Conservation (phyloP, 768 basidiomycete species). For the Leccinum subtestaceum region DNA sequence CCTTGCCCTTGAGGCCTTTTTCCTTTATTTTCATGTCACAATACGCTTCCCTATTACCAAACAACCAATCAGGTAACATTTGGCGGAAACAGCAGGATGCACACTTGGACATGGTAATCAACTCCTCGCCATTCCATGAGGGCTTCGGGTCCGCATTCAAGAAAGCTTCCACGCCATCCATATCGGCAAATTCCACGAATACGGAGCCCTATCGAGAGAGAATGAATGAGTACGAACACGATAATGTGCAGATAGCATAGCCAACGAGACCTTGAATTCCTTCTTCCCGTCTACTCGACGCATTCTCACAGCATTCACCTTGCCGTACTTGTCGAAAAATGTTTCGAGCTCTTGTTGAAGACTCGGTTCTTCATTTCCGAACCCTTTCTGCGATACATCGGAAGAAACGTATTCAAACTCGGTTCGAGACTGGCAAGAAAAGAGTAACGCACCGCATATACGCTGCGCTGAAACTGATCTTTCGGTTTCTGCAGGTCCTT, state of each 20-base stretch:
- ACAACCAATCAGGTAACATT: not conserved
- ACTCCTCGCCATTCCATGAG: conserved; percentile 69
- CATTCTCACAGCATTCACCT: conserved; percentile 82
- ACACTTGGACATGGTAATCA: conserved; percentile 87
- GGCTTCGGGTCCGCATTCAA: conserved; percentile 81
- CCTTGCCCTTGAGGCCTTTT: conserved; percentile 80
- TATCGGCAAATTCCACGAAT: conserved; percentile 85
- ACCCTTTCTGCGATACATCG: conserved; percentile 71
- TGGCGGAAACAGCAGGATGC: conserved; percentile 18
- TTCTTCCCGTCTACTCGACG: conserved; percentile 74
- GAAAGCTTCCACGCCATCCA: conserved; percentile 67
- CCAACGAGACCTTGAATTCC: conserved; percentile 75
- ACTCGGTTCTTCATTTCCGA: conserved; percentile 60
- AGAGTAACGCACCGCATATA: conserved; percentile 76
- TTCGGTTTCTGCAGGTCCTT: conserved; percentile 77
- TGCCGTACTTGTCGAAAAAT: conserved; percentile 78
- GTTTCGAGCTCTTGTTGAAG: conserved; percentile 74
- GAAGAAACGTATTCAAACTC: not conserved
- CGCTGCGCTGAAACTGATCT: conserved; percentile 76
- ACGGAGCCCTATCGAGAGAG: conserved; percentile 68
- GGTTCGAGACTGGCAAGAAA: not conserved
- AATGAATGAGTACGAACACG: not conserved
- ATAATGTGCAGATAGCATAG: not conserved
- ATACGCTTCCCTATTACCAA: conserved; percentile 64
- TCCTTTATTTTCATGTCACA: conserved; percentile 96